Evolutionary conservation across 2,329 filamentous ascomycete species (phyloP).

Genomic region (Diaporthe aspalathi): DNA sequence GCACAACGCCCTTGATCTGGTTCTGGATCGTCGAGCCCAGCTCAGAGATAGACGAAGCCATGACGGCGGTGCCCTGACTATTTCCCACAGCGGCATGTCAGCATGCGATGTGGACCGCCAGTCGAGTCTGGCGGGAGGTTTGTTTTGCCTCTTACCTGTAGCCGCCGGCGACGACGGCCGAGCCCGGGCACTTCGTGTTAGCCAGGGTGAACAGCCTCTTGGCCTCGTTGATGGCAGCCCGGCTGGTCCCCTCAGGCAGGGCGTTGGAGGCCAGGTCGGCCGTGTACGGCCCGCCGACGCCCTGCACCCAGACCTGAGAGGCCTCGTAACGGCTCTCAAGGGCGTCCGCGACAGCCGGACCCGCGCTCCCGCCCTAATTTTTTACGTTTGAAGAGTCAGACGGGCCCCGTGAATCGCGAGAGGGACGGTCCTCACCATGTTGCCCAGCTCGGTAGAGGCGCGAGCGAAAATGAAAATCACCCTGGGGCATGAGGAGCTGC

Average conservation of each 20-base stretch:
- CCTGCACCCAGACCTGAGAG: slow-evolving; percentile 54
- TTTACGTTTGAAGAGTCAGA: not conserved
- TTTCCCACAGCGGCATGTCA: slow-evolving; percentile 35
- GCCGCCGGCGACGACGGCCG: slow-evolving; percentile 55
- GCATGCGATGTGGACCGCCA: not conserved
- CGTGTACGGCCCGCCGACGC: slow-evolving; percentile 54
- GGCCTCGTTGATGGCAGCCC: slow-evolving; percentile 54
- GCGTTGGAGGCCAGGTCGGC: slow-evolving; percentile 52
- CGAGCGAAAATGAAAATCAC: slow-evolving; percentile 55
- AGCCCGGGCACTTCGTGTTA: slow-evolving; percentile 55
- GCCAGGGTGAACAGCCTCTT: slow-evolving; percentile 54
- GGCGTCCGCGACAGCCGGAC: slow-evolving; percentile 46
- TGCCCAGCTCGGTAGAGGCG: slow-evolving; percentile 53
- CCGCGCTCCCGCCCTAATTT: slow-evolving; percentile 33
- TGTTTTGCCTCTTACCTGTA: not conserved
- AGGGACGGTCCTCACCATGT: slow-evolving; percentile 48
- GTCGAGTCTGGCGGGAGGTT: too few relatives aligned
- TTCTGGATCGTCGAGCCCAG: slow-evolving; percentile 46
- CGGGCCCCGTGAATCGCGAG: not conserved
- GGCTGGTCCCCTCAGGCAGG: slow-evolving; percentile 51
- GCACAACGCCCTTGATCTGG: slow-evolving; percentile 51
- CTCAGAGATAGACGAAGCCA: slow-evolving; percentile 53
- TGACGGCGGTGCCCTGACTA: slow-evolving; percentile 57
- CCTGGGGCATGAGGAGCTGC: slow-evolving; percentile 45
- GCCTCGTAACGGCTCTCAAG: slow-evolving; percentile 46